A percentile compares a stretch with the other conserved stretches of the same genome.
Conservation (phyloP, 768 basidiomycete species). For the Hirschioporus abietinus region DNA sequence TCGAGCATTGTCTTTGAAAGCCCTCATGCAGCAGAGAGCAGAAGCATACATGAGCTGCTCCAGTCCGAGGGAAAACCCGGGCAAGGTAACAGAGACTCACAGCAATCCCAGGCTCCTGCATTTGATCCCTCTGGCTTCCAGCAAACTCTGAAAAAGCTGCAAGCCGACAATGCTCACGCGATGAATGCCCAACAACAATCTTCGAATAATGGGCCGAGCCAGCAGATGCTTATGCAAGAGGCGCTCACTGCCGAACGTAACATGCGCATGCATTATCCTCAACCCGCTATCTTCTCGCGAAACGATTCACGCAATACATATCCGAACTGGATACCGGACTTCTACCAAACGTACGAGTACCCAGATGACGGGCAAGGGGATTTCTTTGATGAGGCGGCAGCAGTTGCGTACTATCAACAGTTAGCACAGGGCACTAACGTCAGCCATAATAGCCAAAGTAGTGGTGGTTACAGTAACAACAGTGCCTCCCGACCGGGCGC, state of each 20-base stretch:
- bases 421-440: slow-evolving; percentile 1
- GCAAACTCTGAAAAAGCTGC: slow-evolving; percentile 21
- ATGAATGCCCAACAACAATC: neutral
- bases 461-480: slow-evolving; percentile 4
- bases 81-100: neutral
- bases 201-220: neutral
- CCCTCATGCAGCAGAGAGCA: neutral
- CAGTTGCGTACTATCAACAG: slow-evolving; percentile 2
- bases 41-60: slow-evolving; percentile 1
- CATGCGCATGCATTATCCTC: neutral
- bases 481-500: slow-evolving; percentile 51
- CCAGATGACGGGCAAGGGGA: neutral
- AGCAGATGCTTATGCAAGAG: neutral
- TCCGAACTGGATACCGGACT: neutral
- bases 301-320: neutral
- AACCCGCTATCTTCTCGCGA: neutral
- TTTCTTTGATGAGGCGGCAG: neutral
- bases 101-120: slow-evolving; percentile 2
- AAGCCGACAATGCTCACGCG: slow-evolving; percentile 13
- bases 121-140: slow-evolving; percentile 56
- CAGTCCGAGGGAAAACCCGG: neutral
- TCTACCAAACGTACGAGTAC: slow-evolving; percentile 5
- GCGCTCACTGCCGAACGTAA: neutral
- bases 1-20: slow-evolving; percentile 30
- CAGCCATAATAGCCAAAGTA: slow-evolving; percentile 2